Conservation (phyloP, 805 yeast species). For the Candida odintsovae region DNA sequence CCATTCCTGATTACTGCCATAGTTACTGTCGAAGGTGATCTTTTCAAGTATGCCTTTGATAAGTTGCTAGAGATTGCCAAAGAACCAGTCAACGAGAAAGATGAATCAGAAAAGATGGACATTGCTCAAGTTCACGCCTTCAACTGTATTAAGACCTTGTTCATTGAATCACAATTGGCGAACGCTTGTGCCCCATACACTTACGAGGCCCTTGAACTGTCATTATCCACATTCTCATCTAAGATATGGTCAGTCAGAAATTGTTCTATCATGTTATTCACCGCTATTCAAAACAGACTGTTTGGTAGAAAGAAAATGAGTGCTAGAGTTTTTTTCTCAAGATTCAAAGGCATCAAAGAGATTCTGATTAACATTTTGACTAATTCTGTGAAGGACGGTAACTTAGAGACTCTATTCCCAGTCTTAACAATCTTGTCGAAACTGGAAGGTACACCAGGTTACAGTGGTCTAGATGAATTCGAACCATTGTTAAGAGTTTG, state of each 20-base stretch:
- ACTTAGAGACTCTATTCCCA: slow-evolving; percentile 65
- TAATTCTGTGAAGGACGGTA: slow-evolving; percentile 25
- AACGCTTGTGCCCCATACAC: slow-evolving; percentile 44
- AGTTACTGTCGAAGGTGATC: slow-evolving; percentile 37
- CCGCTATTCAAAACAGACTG: slow-evolving; percentile 73
- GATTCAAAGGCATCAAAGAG: slow-evolving; percentile 47
- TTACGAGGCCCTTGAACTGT: slow-evolving; percentile 51
- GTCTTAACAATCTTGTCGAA: slow-evolving; percentile 67
- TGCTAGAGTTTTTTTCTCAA: slow-evolving; percentile 67
- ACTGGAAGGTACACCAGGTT: slow-evolving; percentile 54
- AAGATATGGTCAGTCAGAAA: slow-evolving; percentile 82
- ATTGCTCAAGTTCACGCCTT: slow-evolving; percentile 93
- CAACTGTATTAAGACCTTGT: slow-evolving; percentile 72
- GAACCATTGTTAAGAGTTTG: slow-evolving; percentile 40
- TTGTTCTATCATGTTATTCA: slow-evolving; percentile 89
- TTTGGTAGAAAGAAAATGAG: slow-evolving; percentile 58
- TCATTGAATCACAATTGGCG: slow-evolving; percentile 65
- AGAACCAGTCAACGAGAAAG: slow-evolving; percentile 38
- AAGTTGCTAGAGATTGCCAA: slow-evolving; percentile 50
- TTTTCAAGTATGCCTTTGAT: slow-evolving; percentile 46
- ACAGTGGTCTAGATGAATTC: slow-evolving; percentile 48
- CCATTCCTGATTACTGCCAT: slow-evolving; percentile 77
- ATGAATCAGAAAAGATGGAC: slow-evolving; percentile 52
- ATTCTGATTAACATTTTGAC: slow-evolving; percentile 41
- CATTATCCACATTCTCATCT: slow-evolving; percentile 60